A percentile compares a stretch with the other conserved stretches of the same genome.
Conservation (phyloP, 495 filamentous ascomycete species). For the Aspergillus indologenus region DNA sequence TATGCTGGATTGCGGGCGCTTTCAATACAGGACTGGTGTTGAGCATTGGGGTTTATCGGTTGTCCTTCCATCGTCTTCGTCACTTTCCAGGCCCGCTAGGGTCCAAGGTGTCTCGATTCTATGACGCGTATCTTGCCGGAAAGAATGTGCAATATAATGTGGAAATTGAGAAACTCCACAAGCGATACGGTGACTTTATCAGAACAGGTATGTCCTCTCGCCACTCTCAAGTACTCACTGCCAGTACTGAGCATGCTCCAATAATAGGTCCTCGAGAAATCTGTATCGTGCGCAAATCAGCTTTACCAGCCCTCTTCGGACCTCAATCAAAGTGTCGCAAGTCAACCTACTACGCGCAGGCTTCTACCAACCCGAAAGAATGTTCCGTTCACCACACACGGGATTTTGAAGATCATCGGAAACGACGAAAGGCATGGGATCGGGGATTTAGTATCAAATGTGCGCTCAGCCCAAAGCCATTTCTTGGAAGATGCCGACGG, state of each 20-base stretch:
- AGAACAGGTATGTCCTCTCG: no score
- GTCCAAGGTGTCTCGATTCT: constrained; percentile 16
- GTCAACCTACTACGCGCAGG: constrained; percentile 32
- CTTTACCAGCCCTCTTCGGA: constrained; percentile 20
- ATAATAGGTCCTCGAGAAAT: constrained; percentile 28
- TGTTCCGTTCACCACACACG: constrained; percentile 27
- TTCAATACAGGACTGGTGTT: constrained; percentile 24
- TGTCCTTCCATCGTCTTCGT: constrained; percentile 40
- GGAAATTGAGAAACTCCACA: constrained; percentile 15
- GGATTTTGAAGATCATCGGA: constrained; percentile 26
- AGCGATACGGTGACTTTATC: constrained; percentile 24
- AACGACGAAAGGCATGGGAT: constrained; percentile 36
- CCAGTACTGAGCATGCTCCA: background rate
- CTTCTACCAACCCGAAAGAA: constrained; percentile 11
- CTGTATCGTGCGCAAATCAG: constrained; percentile 28
- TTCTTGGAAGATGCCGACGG: no score
- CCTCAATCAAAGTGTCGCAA: constrained; percentile 27
- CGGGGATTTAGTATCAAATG: constrained; percentile 31
- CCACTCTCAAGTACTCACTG: no score
- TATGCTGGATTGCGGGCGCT: constrained; percentile 2
- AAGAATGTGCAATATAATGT: constrained; percentile 16
- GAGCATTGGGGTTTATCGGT: constrained; percentile 44
- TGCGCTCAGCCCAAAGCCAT: no score
- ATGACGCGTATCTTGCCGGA: constrained; percentile 11
- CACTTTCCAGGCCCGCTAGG: constrained; percentile 39